Evolutionary conservation across 768 basidiomycete species (phyloP).

Genomic region (Cyathus striatus): DNA sequence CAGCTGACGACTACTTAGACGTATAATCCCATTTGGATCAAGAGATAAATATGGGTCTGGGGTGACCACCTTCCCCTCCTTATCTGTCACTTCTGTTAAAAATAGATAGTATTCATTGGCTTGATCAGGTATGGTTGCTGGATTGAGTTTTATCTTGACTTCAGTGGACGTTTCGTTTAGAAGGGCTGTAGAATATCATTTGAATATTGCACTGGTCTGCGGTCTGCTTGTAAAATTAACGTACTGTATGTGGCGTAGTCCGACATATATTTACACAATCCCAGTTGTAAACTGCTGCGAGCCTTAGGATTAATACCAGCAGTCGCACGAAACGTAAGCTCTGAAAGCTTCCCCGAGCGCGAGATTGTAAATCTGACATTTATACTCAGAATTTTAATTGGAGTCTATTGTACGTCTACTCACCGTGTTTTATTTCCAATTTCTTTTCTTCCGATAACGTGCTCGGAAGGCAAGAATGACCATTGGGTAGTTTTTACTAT

Average conservation of each 20-base stretch:
- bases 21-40: neutral
- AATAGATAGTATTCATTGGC: neutral
- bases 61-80: neutral
- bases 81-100: neutral
- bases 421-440: neutral
- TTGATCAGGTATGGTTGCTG: neutral
- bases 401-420: neutral
- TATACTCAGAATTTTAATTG: neutral
- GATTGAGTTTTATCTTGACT: neutral
- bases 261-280: neutral
- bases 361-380: neutral
- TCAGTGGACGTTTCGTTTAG: neutral
- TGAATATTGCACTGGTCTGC: neutral
- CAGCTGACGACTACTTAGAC: neutral
- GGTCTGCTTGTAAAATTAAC: neutral
- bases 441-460: neutral
- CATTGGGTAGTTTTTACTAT: neutral
- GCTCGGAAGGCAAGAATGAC: neutral
- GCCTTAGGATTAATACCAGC: neutral
- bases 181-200: neutral
- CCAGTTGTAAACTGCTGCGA: neutral
- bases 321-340: neutral
- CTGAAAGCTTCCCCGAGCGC: neutral
- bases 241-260: neutral
- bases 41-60: neutral